Evolutionary conservation across 176 grass and related monocot genomes (phyloP), one percentile per base, ranked within the genome.

Genomic region (Aegilops umbellulata): DNA sequence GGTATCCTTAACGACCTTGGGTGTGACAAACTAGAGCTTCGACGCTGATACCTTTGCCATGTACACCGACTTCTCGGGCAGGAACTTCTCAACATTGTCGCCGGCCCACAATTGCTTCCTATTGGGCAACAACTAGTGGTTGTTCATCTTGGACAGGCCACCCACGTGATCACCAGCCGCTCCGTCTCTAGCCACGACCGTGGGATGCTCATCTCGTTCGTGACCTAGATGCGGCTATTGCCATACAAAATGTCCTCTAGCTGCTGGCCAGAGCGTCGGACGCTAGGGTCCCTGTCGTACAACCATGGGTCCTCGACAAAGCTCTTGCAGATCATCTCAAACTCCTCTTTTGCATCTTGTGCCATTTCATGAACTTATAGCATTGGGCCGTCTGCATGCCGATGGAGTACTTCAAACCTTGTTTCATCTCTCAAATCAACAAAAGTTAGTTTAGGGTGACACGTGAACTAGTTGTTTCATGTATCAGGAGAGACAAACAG

Each of bases 71-170:
- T 39, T 39, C 38, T 39, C 38, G 6, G 1, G 38, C 2, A 39
- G 38, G 38, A 39, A 39, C 38, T 39, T 39, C 38, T 39, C 38
- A 8, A 39, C 38, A 10, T 39, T 10, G 8, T 10, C 8, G 38
- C 8, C 1, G 8, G 38, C 38, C 71, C 79, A 82, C 19, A 62
- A 74, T 29, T 46, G 76, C 80, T 84, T 88, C 27, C 90, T 85
- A 27, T 98, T 95, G 12, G 93, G 95, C 91, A 98, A 85, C 69
- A 92, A 35, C 77, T 93, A 95, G 58, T 90, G 85, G 27, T 83
- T 86, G 77, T 98, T 91, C 85, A 93, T 85, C 91, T 95, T 95
- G 41, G 83, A 92, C 38, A 81, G 86, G 72, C 93, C 89, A 38
- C 88, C 17, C 93, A 2, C 38, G 10, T 39, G 38, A 39, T 39